These are phyloP conservation scores for Dipteronia sinensis DNA, from an alignment of 345 rosid genomes.

Conservation along the genomic window DNA sequence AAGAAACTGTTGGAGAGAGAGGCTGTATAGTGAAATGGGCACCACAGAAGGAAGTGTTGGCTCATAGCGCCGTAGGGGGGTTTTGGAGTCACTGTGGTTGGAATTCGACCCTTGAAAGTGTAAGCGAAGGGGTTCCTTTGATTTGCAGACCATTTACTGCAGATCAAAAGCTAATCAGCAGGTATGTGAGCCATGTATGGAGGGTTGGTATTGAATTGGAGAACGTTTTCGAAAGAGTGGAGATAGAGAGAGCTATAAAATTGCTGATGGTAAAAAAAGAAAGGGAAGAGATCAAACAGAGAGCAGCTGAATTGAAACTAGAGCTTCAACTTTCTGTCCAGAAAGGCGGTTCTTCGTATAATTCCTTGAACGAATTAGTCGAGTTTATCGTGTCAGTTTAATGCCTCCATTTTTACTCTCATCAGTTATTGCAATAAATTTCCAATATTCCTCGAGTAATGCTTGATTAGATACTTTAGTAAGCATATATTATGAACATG, in stretches of 20 bases:
- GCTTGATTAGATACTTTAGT: not conserved
- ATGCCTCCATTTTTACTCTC: not conserved
- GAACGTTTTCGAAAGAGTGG: not conserved
- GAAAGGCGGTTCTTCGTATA: slow-evolving; percentile 20
- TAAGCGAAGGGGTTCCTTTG: slow-evolving; percentile 10
- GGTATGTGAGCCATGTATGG: slow-evolving; percentile 2
- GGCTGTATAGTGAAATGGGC: slow-evolving; percentile 19
- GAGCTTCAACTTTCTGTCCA: too few species aligned
- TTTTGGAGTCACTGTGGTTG: slow-evolving; percentile 19
- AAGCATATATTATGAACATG: too few species aligned
- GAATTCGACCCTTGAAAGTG: not conserved
- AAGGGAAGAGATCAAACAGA: not conserved
- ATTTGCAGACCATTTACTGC: not conserved
- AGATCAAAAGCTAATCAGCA: not conserved
- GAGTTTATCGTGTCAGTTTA: slow-evolving; percentile 8
- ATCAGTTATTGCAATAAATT: too few species aligned
- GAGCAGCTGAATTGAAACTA: too few species aligned
- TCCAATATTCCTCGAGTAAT: too few species aligned
- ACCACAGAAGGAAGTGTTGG: slow-evolving; percentile 3
- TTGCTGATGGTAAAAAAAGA: not conserved
- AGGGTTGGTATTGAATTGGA: not conserved
- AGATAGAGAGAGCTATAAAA: not conserved
- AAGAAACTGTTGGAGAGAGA: slow-evolving; percentile 4
- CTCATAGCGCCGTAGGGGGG: not conserved
- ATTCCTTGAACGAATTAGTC: slow-evolving; percentile 25